Conservation (phyloP, 2,329 filamentous ascomycete genomes). For the Sarocladium brachiariae region DNA sequence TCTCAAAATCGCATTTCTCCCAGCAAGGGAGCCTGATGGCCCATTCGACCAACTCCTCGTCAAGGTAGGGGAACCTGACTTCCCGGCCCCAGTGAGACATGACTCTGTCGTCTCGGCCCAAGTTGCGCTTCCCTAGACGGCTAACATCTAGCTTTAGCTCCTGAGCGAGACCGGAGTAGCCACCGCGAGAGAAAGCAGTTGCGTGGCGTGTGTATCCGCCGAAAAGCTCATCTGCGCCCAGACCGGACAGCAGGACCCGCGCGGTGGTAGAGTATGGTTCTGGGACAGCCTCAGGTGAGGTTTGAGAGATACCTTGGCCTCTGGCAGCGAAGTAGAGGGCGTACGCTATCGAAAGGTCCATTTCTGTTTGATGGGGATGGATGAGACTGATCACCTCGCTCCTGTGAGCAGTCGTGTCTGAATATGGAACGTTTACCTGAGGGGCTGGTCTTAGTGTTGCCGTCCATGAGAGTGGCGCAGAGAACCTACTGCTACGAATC, state of each 20-base stretch:
- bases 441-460: not conserved
- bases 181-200: constrained; percentile 62
- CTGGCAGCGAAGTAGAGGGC: constrained; percentile 93
- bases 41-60: constrained; percentile 80
- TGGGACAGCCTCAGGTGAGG: constrained; percentile 17
- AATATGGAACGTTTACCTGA: constrained; percentile 73
- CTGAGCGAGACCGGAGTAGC: constrained; percentile 65
- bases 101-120: constrained; percentile 87
- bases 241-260: constrained; percentile 79
- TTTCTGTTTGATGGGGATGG: constrained; percentile 91
- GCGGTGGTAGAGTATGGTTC: constrained; percentile 59
- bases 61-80: constrained; percentile 82
- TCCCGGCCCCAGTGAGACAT: constrained; percentile 87
- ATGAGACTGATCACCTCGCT: constrained; percentile 69
- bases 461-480: too few relatives aligned
- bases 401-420: constrained; percentile 64
- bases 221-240: constrained; percentile 94
- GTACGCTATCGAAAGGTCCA: constrained; percentile 92
- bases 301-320: constrained; percentile 50
- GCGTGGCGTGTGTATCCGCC: constrained; percentile 85
- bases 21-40: constrained; percentile 67
- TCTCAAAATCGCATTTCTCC: constrained; percentile 85
- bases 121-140: constrained; percentile 84
- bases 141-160: constrained; percentile 82
- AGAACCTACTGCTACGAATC: constrained; percentile 63